Evolutionary conservation across 352 stramenopile genomes (phyloP), one percentile per base, ranked within the genome.

Genomic region (Pythium sp.): DNA sequence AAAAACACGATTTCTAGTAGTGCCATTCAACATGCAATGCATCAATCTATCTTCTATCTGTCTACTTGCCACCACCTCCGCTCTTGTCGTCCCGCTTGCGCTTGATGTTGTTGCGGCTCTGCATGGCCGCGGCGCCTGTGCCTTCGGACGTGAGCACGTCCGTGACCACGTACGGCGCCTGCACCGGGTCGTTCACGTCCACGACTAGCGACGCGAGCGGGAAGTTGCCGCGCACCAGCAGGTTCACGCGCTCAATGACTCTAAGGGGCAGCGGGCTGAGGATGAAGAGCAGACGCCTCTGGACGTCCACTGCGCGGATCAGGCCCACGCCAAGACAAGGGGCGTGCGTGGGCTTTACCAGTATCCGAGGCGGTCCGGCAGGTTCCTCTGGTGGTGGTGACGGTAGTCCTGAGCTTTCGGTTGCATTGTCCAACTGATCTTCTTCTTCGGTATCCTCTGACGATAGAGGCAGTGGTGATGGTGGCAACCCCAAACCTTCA

Each of bases 31-130:
- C 20, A 15, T 49, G 41, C 41, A 49, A 22, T 8, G 11, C 14
- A 49, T 32, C 53, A 41, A 30, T 24, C 22, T 67, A n/a, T 61
- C 20, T 63, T 11, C 18, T 49, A n/a, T n/a, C n/a, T 26, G 24
- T 12, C 20, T 22, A 68, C 34, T 68, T 59, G 58, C 22, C 58
- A 28, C 57, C 9, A 12, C 38, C 56, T 34, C 46, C 22, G 34
- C 67, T 28, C n/a, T 68, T 67, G 57, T 75, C 76, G 70, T 94
- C 86, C 14, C 86, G 84, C 72, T 95, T 95, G 47, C 88, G 86
- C 70, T 95, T 95, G 65, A 95, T 75, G 68, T 94, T 95, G 72
- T 95, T 90, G 64, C 88, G 86, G 68, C 86, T 94, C 66, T 95
- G 82, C 88, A 95, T 95, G 49, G 75, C 79, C 12, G 76, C 75